phyloP scores from a whole-genome alignment of 192 early-diverging fungal genomes.

The Entomortierella chlamydospora region DNA sequence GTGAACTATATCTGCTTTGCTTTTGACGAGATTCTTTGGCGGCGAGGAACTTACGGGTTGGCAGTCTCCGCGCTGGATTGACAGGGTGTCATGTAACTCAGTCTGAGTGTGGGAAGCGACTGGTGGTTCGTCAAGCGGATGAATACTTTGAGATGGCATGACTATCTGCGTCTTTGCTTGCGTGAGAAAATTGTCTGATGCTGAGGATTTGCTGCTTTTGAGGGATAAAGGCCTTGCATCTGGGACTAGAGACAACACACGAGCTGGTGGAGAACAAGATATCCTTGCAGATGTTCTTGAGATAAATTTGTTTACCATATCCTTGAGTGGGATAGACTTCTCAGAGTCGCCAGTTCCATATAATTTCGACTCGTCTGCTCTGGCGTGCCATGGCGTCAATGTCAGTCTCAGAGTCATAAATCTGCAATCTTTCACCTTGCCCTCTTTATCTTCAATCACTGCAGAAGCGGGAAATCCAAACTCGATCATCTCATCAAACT shows the following conservation, averaged over 20 bases:
- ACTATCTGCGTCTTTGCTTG: neutral
- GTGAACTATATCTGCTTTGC: neutral
- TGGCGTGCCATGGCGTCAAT: slow-evolving; percentile 55
- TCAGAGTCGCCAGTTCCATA: slow-evolving; percentile 32
- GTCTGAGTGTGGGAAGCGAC: neutral
- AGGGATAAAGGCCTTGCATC: neutral
- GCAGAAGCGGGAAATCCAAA: slow-evolving; percentile 39
- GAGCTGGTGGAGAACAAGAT: slow-evolving; percentile 25
- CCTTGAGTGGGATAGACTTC: slow-evolving; percentile 6
- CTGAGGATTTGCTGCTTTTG: neutral
- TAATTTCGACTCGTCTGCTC: slow-evolving; percentile 49
- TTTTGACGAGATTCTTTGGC: neutral
- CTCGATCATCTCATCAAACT: slow-evolving; percentile 55
- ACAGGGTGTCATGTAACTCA: neutral
- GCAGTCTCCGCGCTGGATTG: neutral
- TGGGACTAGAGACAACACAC: neutral
- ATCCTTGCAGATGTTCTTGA: slow-evolving; percentile 20
- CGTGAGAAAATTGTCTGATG: neutral
- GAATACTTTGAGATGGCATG: neutral
- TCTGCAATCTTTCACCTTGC: slow-evolving; percentile 10
- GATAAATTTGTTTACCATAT: slow-evolving; percentile 37
- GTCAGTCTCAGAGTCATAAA: slow-evolving; percentile 55
- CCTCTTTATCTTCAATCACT: slow-evolving; percentile 16
- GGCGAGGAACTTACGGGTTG: neutral
- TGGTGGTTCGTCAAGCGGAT: neutral